Evolutionary conservation across 345 rosid species (phyloP), one percentile per base, ranked within the genome.

Genomic region (Salix purpurea): DNA sequence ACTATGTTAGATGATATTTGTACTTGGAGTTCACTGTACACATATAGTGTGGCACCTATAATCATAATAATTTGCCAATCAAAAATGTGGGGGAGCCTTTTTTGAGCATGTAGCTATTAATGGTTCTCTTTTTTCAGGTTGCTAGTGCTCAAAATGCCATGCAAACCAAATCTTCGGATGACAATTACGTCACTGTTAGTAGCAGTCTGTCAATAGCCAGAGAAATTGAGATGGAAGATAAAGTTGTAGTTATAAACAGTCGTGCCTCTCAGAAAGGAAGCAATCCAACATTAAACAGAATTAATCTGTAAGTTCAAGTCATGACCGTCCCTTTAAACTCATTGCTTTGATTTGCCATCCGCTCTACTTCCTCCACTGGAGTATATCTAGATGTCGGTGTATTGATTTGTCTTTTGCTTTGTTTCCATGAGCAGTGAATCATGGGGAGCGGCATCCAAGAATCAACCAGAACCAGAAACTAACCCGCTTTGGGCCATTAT

Each of bases 271-370:
- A 69, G 73, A 83, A 83, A 78, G 90, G 77, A 74, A 78, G 77
- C 80, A 83, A 54, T 75, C 86, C 91, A 71, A 85, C 87, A 10
- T 69, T 91, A 71, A 88, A 91, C 87, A 84, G 97, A 75, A 93
- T 90, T 39, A 88, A 85, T 80, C 91, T 88, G 98, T 96, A 82
- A 89, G 99, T 83, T 46, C 26, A 69, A 73, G 7, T 21, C 0
- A 2, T 30, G 48, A 26, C 66, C 66, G 10, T 10, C 19, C 2
- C 42, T 67, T 18, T 19, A 62, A 66, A n/a, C n/a, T 8, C 46
- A 21, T 6, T n/a, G 26, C 12, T 2, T 40, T 3, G 6, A 42
- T 74, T n/a, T 74, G 2, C 28, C 14, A 5, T 46, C 10, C 58
- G 18, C 65, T 28, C 52, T 13, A 24, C 4, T 14, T 64, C 30